Base-by-base conservation (phyloP, 768 basidiomycete genomes). In the Naematelia aurantialba region DNA sequence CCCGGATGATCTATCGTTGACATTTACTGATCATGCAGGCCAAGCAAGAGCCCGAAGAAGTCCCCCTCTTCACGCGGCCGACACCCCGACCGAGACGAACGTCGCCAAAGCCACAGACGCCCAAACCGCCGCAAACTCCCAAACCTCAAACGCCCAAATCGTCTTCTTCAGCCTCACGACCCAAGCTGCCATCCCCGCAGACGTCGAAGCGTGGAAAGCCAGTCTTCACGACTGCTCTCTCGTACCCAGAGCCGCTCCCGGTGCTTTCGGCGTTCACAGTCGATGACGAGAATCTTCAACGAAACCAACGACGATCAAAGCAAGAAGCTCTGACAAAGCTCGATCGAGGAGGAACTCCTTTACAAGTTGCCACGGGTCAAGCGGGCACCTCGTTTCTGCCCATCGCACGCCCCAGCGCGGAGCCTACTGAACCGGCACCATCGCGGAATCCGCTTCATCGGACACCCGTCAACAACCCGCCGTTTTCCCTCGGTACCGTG, bases 221-320 rank as follows among this genome's bases (percentile, higher is more conserved):
- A 11, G 69, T 68, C 1, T 69, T 67, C 45, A 69, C 67, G 14
- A 61, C 67, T 24, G 62, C 65, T 22, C 57, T 60, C 24, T 48
- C 61, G 14, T 72, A 62, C 57, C 70, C 70, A 13, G 70, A 69
- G 52, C 42, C 59, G 10, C 39, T 58, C 13, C 70, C 67, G 24
- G 50, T 61, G 11, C 58, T 56, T 11, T 45, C 60, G 12, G 49
- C 59, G 12, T 58, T 62, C 19, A 46, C 30, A 48, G 48, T 24
- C 2, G 61, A 65, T 8, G 64, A 61, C 31, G 66, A 55, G 5
- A 68, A 73, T 22, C 55, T 73, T 5, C 64, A 67, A 30, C 60
- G 66, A n/a, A 58, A 44, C 52, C 70, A 72, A 59, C 54, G 75
- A 26, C 58, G 67, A 55, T 67, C 67, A 1, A 76, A 76, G 56